Conservation (phyloP, 2,329 filamentous ascomycete species). For the Epichloe hybrida region DNA sequence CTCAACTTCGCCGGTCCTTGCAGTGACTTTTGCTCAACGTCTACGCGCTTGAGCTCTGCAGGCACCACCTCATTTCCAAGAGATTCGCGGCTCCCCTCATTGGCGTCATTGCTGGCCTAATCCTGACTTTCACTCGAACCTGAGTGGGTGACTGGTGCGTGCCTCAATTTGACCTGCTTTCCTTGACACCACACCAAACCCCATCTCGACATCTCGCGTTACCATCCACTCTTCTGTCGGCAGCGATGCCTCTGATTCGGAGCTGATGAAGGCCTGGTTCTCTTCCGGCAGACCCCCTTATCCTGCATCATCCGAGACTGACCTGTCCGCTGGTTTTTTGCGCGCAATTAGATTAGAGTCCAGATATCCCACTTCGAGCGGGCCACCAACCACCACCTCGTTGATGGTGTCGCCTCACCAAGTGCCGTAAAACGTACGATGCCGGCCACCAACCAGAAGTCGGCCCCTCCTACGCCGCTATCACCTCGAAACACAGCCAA, state of each 20-base stretch:
- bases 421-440: conserved; percentile 25
- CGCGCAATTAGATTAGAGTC: not conserved
- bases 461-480: conserved; percentile 33
- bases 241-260: not conserved
- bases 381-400: conserved; percentile 12
- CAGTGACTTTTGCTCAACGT: not conserved
- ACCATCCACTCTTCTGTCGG: not conserved
- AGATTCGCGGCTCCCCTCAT: conserved; percentile 9
- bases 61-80: not conserved
- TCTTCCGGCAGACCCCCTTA: not conserved
- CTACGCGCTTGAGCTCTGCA: not conserved
- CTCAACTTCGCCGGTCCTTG: not conserved
- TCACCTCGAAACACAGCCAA: conserved; percentile 44
- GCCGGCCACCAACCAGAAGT: conserved; percentile 40
- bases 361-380: not conserved
- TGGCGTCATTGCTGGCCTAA: conserved; percentile 28
- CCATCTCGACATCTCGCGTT: conserved; percentile 2
- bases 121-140: conserved; percentile 12
- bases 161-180: conserved; percentile 23
- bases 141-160: conserved; percentile 17
- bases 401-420: conserved; percentile 25
- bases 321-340: not conserved
- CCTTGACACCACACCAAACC: conserved; percentile 4
- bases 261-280: not conserved
- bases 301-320: not conserved